A percentile compares a stretch with the other conserved stretches of the same genome.
Conservation (phyloP, 208 protist genomes). For the Leishmania turanica region DNA sequence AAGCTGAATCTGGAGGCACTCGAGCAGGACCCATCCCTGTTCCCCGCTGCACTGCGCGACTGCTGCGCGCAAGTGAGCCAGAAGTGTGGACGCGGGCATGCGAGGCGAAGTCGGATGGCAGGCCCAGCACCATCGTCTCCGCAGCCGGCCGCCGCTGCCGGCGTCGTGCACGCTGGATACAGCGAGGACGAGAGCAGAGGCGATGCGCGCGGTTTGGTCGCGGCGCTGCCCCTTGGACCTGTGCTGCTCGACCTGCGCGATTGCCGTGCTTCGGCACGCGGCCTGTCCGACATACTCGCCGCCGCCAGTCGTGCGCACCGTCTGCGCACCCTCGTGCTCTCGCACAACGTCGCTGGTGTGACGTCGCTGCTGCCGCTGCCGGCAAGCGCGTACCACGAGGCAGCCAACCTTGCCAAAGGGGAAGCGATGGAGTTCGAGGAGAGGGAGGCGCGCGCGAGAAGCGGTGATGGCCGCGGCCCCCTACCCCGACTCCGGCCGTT, state of each 20-base stretch:
- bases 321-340: conserved; percentile 41
- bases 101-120: not conserved
- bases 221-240: conserved; percentile 49
- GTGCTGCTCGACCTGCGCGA: conserved; percentile 56
- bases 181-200: not conserved
- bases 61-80: not conserved
- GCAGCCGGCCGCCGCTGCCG: not conserved
- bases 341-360: conserved; percentile 46
- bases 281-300: conserved; percentile 65
- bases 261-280: conserved; percentile 61
- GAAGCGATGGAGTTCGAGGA: not conserved
- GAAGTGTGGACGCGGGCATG: not conserved
- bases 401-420: conserved; percentile 1
- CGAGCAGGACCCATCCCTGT: conserved; percentile 41
- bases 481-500: not conserved
- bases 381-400: conserved; percentile 12
- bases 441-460: not conserved
- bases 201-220: not conserved
- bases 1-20: conserved; percentile 49
- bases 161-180: not conserved
- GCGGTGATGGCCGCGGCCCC: not conserved
- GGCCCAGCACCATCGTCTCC: not conserved
- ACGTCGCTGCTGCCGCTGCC: conserved; percentile 32
- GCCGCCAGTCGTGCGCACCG: conserved; percentile 63
- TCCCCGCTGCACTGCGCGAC: conserved; percentile 33